phyloP scores from a whole-genome alignment of 1,139 yeast species.

The Candida sp. region DNA sequence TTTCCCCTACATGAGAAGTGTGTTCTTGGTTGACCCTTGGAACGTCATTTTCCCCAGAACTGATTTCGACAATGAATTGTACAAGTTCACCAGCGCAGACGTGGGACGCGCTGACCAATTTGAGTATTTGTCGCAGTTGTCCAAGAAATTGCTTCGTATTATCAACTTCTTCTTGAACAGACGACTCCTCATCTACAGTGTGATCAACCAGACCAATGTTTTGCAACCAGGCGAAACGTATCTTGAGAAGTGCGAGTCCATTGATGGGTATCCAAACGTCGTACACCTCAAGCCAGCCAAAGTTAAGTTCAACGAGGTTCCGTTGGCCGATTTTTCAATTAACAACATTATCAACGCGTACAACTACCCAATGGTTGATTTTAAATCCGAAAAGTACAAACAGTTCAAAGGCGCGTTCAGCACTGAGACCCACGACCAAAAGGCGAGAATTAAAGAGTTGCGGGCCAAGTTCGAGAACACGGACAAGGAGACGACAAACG shows the following conservation, averaged over 20 bases:
- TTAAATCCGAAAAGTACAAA: not conserved
- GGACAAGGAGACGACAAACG: not conserved
- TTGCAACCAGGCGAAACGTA: slow-evolving; percentile 20
- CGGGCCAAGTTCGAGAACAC: slow-evolving; percentile 9
- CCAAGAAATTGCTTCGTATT: slow-evolving; percentile 26
- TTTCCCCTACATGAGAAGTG: slow-evolving; percentile 37
- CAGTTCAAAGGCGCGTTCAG: slow-evolving; percentile 11
- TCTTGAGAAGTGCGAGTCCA: slow-evolving; percentile 15
- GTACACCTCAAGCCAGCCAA: slow-evolving; percentile 27
- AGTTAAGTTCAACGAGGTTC: slow-evolving; percentile 24
- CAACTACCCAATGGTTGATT: slow-evolving; percentile 26
- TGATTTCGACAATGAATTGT: slow-evolving; percentile 31
- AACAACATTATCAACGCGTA: slow-evolving; percentile 21
- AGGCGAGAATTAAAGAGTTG: slow-evolving; percentile 12
- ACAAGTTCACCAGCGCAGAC: slow-evolving; percentile 21
- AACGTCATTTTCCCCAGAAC: slow-evolving; percentile 34
- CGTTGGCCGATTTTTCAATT: slow-evolving; percentile 22
- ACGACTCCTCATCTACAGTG: slow-evolving; percentile 25
- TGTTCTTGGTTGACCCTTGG: slow-evolving; percentile 39
- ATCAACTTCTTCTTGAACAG: slow-evolving; percentile 35
- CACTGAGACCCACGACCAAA: slow-evolving; percentile 16
- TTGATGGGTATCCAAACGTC: slow-evolving; percentile 9
- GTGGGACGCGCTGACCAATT: slow-evolving; percentile 21
- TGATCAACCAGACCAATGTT: slow-evolving; percentile 21
- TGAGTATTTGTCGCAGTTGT: slow-evolving; percentile 19